A percentile compares a stretch with the other conserved stretches of the same genome.
Evolutionary conservation across 2,329 filamentous ascomycete genomes (phyloP).

Genomic region (Fusarium mexicanum): DNA sequence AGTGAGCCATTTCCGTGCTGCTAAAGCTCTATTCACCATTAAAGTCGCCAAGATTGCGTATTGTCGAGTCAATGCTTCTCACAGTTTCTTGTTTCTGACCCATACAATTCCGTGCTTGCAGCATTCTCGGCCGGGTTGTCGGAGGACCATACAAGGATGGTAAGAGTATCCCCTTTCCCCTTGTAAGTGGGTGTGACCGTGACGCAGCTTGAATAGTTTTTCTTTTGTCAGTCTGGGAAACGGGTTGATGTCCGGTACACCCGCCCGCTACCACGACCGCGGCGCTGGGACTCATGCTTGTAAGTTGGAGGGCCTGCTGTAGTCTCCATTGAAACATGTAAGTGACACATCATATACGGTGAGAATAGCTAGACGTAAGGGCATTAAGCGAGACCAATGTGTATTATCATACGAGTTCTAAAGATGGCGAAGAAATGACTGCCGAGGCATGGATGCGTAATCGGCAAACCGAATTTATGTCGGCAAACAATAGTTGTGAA

Average conservation of each 20-base stretch:
- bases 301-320: not conserved
- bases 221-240: not conserved
- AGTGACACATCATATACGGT: not conserved
- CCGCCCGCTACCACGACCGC: slow-evolving; percentile 26
- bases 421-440: not conserved
- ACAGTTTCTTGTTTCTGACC: not conserved
- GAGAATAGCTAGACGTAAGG: not conserved
- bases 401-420: not conserved
- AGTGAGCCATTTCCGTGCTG: not conserved
- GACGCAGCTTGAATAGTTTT: not conserved
- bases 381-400: not conserved
- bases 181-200: not conserved
- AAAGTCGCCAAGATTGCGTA: not conserved
- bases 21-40: not conserved
- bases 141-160: not conserved
- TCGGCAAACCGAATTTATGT: not conserved
- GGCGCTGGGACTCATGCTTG: slow-evolving; percentile 11
- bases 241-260: not conserved
- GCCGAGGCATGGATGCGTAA: not conserved
- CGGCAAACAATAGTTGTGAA: not conserved
- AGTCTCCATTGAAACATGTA: not conserved
- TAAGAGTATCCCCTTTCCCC: not conserved
- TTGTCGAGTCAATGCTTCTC: not conserved
- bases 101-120: not conserved
- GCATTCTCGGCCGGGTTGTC: slow-evolving; percentile 4